These are phyloP conservation scores for Myxozyma nipponensis DNA, from an alignment of 805 yeast genomes.

Conservation along the genomic window DNA sequence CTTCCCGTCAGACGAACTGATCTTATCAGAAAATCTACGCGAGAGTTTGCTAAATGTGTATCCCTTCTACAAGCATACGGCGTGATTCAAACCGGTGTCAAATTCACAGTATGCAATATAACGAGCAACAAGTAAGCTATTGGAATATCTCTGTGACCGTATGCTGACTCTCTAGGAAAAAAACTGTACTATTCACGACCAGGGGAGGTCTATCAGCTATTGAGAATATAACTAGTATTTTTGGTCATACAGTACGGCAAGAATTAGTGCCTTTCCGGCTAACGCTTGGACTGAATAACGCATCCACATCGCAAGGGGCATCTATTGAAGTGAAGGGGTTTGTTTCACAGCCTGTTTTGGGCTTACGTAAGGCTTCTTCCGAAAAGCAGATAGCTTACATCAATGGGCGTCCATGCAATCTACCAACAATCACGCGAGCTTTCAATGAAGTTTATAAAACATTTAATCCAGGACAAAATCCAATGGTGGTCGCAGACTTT, in stretches of 20 bases:
- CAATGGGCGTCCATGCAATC: conserved; percentile 68
- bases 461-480: conserved; percentile 69
- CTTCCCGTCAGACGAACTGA: conserved; percentile 83
- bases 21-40: conserved; percentile 58
- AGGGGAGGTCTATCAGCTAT: conserved; percentile 47
- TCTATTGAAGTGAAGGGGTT: conserved; percentile 41
- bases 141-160: not conserved
- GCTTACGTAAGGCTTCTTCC: conserved; percentile 63
- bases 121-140: conserved; percentile 18
- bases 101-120: conserved; percentile 58
- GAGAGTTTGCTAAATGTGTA: conserved; percentile 71
- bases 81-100: conserved; percentile 53
- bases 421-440: conserved; percentile 53
- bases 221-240: conserved; percentile 62
- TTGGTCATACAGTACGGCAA: conserved; percentile 61
- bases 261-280: conserved; percentile 50
- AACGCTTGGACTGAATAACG: conserved; percentile 11
- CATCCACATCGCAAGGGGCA: conserved; percentile 14
- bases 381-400: conserved; percentile 76
- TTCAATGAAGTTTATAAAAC: conserved; percentile 70
- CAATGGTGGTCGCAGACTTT: conserved; percentile 64
- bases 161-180: conserved; percentile 43
- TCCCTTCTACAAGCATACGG: conserved; percentile 63
- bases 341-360: conserved; percentile 74
- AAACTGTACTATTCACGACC: conserved; percentile 54